A percentile compares a stretch with the other conserved stretches of the same genome.
Evolutionary conservation across 208 protist species (phyloP).

Genomic region (Sergeia podlipaevii): DNA sequence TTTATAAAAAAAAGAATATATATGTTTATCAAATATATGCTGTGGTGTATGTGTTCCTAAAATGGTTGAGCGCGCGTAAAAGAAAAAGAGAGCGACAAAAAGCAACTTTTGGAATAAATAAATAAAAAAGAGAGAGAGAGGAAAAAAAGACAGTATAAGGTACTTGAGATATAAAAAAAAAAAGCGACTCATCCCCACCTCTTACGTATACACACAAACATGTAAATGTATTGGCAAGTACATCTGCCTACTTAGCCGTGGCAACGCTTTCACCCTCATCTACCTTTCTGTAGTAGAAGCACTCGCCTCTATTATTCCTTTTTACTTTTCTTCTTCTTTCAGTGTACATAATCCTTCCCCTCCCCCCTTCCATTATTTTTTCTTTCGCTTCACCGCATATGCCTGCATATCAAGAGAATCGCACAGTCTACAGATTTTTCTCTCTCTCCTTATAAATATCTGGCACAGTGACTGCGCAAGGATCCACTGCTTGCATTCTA

Average conservation of each 20-base stretch:
- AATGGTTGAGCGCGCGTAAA: neutral
- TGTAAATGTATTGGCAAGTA: neutral
- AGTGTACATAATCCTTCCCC: no score
- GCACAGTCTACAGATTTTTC: no score
- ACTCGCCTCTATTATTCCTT: neutral
- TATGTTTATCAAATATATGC: slow-evolving; percentile 2
- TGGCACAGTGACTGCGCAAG: no score
- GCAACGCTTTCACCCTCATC: no score
- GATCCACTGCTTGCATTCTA: no score
- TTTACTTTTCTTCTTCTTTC: neutral
- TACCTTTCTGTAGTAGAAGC: neutral
- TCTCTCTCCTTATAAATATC: no score
- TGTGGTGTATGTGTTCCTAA: slow-evolving; percentile 9
- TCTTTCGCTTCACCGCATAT: no score
- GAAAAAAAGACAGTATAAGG: neutral
- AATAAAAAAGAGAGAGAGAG: neutral
- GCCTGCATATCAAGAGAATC: no score
- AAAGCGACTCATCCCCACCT: no score
- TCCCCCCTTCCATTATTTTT: no score
- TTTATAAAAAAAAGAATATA: neutral
- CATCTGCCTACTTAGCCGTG: neutral
- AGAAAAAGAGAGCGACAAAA: neutral
- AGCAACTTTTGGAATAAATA: neutral
- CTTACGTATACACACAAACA: no score
- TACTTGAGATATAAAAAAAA: neutral